Base-by-base conservation (phyloP, 192 early-diverging fungal species). In the Coemansia sp. region DNA sequence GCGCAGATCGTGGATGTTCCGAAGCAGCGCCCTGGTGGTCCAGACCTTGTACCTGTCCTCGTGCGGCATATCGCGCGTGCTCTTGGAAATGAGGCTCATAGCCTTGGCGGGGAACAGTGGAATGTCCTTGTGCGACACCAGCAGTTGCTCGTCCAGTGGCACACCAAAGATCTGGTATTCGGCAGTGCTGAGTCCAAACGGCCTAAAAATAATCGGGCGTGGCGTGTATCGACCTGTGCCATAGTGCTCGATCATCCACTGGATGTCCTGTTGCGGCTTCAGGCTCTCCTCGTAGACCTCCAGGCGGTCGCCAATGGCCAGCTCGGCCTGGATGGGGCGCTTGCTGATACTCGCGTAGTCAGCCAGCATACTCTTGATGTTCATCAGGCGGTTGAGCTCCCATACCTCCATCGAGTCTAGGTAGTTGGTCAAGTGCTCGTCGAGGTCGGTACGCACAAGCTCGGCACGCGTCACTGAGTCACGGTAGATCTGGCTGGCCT, bases 161-260 rank as follows among this genome's bases (percentile, higher is more conserved):
- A 91, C 87, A 14, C 88, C 90, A 81, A 91, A 91, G 22, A 87
- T 77, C 80, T 91, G 90, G 74, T 87, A 87, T 86, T 86, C 79
- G 21, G 84, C 85, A 18, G 84, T 68, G 53, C 90, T 88, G 43
- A 84, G 82, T 27, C 86, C 87, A 58, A 83, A 85, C 48, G 88
- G 86, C 21, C 83, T 81, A 74, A 88, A 91, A 0, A 91, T 71
- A 11, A 87, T 84, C 4, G 88, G 85, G n/a, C 82, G 83, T 29
- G 90, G 90, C 8, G 82, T 73, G 57, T 88, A 91, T 17, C 83
- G 73, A 4, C 86, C 85, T 11, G 85, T 86, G 26, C 85, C 82
- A 67, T 91, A 89, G 54, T 88, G 84, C 41, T 91, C 86, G 38
- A 91, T 87, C 37, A 85, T 83, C 72, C 83, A 90, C 54, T 90